Conservation (phyloP, 2,329 filamentous ascomycete genomes). For the Exutisphaerella laricina region DNA sequence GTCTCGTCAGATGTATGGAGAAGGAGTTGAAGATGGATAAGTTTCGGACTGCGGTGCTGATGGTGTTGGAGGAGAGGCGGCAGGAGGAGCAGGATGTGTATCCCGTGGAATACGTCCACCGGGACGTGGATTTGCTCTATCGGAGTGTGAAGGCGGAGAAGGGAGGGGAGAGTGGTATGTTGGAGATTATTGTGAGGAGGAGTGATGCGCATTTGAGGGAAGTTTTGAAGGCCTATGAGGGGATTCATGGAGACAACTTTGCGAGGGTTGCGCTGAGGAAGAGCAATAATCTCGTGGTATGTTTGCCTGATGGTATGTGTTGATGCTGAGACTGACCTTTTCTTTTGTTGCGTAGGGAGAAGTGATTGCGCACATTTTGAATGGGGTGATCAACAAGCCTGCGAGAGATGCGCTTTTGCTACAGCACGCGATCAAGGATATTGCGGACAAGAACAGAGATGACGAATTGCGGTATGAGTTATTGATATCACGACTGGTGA, state of each 20-base stretch:
- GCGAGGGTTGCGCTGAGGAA: slow-evolving; percentile 80
- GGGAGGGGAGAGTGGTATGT: slow-evolving; percentile 83
- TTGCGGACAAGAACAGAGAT: slow-evolving; percentile 34
- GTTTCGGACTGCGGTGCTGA: slow-evolving; percentile 81
- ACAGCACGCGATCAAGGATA: slow-evolving; percentile 72
- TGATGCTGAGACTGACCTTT: background rate
- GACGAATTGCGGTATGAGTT: slow-evolving; percentile 68
- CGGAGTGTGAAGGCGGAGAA: slow-evolving; percentile 63
- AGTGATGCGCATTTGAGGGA: slow-evolving; percentile 78
- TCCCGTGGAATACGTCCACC: slow-evolving; percentile 51
- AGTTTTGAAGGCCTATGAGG: slow-evolving; percentile 71
- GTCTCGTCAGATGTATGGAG: slow-evolving; percentile 77
- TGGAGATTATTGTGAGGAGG: slow-evolving; percentile 72
- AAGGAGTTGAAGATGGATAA: slow-evolving; percentile 93
- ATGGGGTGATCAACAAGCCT: slow-evolving; percentile 92
- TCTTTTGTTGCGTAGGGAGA: slow-evolving; percentile 62
- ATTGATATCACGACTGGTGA: slow-evolving; percentile 78
- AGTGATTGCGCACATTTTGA: slow-evolving; percentile 88
- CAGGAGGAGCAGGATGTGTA: slow-evolving; percentile 71
- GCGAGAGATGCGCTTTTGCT: slow-evolving; percentile 87
- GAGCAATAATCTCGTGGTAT: slow-evolving; percentile 85
- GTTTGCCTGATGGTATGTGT: slow-evolving; percentile 37
- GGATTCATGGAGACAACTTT: slow-evolving; percentile 70
- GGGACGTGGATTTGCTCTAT: slow-evolving; percentile 69
- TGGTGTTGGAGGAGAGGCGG: slow-evolving; percentile 73